These are phyloP conservation scores for Thielaviopsis musarum DNA, from an alignment of 2,329 filamentous ascomycete genomes.

Conservation along the genomic window DNA sequence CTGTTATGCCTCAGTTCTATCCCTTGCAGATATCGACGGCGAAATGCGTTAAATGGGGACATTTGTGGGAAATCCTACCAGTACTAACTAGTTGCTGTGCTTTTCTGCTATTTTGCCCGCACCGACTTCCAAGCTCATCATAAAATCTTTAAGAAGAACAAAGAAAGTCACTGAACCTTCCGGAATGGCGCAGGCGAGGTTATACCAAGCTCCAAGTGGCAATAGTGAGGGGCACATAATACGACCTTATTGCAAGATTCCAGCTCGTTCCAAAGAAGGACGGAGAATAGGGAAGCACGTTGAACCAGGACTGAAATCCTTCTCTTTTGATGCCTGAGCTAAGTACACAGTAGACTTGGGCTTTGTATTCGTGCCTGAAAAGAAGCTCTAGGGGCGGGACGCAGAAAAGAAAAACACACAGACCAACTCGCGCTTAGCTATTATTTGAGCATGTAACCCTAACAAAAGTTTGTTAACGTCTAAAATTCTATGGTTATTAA, in stretches of 20 bases:
- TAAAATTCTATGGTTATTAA: too few species aligned
- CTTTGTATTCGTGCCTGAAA: not conserved
- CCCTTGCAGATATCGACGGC: conserved; percentile 1
- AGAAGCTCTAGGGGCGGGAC: not conserved
- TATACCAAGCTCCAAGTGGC: not conserved
- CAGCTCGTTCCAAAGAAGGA: not conserved
- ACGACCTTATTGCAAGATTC: not conserved
- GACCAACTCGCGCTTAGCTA: too few species aligned
- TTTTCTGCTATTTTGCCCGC: too few species aligned
- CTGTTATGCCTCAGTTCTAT: not conserved
- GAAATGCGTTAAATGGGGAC: not conserved
- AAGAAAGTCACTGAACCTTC: not conserved
- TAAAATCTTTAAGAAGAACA: not conserved
- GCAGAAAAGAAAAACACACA: not conserved
- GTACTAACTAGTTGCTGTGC: too few species aligned
- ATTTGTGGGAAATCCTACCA: not conserved
- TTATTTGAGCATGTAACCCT: too few species aligned
- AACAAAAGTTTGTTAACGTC: too few species aligned
- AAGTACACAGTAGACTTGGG: not conserved
- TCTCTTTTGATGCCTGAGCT: not conserved
- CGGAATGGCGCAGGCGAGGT: not conserved
- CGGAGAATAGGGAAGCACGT: not conserved
- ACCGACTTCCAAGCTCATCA: too few species aligned
- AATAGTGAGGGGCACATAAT: not conserved
- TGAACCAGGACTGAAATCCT: not conserved